Percentiles rank a stretch among this genome's conserved stretches.
These are phyloP conservation scores for Coemansia reversa DNA, from an alignment of 192 early-diverging fungal genomes.

Conservation along the genomic window DNA sequence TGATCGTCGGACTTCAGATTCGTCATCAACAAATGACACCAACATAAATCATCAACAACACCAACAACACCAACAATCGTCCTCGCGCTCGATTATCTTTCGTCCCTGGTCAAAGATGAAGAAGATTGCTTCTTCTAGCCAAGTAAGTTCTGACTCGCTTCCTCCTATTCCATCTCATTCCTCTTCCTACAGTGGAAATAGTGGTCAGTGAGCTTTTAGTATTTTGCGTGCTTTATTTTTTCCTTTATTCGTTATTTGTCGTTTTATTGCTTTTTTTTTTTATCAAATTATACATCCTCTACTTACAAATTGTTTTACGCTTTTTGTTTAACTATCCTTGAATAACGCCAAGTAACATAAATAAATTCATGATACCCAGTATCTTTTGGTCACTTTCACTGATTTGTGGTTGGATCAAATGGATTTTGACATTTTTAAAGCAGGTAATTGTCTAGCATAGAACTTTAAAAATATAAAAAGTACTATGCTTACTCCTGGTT, in stretches of 20 bases:
- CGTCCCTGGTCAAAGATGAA: slow-evolving; percentile 55
- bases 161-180: slow-evolving; percentile 41
- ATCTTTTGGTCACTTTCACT: too few species aligned
- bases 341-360: too few species aligned
- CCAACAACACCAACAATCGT: slow-evolving; percentile 12
- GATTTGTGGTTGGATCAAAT: too few species aligned
- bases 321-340: too few species aligned
- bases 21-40: slow-evolving; percentile 15
- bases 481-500: too few species aligned
- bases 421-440: too few species aligned
- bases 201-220: slow-evolving; percentile 14
- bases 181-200: slow-evolving; percentile 34
- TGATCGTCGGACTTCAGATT: slow-evolving; percentile 43
- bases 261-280: neutral
- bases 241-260: neutral
- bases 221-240: neutral
- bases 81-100: slow-evolving; percentile 43
- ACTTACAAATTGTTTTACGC: too few species aligned
- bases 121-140: slow-evolving; percentile 44
- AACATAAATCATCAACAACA: slow-evolving; percentile 11
- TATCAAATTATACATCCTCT: neutral
- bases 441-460: too few species aligned
- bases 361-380: too few species aligned
- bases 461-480: too few species aligned
- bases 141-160: slow-evolving; percentile 34